These are phyloP conservation scores for Exserohilum rostratum DNA, from an alignment of 2,329 filamentous ascomycete genomes.

Conservation along the genomic window DNA sequence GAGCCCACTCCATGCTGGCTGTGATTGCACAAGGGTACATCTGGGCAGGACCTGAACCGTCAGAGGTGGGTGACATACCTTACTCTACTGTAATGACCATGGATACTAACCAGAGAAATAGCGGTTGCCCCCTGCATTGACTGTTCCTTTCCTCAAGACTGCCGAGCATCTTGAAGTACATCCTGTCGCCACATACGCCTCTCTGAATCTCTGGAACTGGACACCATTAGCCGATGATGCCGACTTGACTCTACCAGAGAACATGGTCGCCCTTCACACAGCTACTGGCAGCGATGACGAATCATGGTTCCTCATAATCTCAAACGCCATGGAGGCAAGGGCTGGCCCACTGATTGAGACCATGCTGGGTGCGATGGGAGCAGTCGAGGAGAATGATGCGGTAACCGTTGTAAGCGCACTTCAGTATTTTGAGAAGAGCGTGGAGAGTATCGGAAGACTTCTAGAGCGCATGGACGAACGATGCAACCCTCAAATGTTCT, in stretches of 20 bases:
- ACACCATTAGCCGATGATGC: constrained; percentile 22
- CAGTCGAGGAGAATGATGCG: constrained; percentile 48
- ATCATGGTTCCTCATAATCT: constrained; percentile 58
- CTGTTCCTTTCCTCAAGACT: constrained; percentile 36
- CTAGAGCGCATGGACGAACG: constrained; percentile 60
- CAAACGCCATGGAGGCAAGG: constrained; percentile 59
- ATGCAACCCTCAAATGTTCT: constrained; percentile 57
- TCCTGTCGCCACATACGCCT: constrained; percentile 44
- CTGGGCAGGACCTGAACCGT: constrained; percentile 74
- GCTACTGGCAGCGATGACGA: constrained; percentile 45
- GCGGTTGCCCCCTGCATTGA: constrained; percentile 40
- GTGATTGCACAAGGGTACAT: constrained; percentile 80
- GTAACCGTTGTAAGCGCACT: constrained; percentile 49
- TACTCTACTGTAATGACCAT: not conserved
- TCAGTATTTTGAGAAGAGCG: constrained; percentile 48
- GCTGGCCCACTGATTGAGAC: constrained; percentile 54
- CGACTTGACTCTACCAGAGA: constrained; percentile 38
- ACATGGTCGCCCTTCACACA: constrained; percentile 37
- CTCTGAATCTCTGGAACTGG: constrained; percentile 46
- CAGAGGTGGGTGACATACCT: constrained; percentile 61
- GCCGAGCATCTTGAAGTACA: constrained; percentile 42
- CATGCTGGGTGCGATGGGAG: constrained; percentile 57
- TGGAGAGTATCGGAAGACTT: constrained; percentile 49
- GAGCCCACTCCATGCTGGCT: constrained; percentile 73
- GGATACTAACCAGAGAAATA: constrained; percentile 19